Evolutionary conservation across 2,329 filamentous ascomycete species (phyloP).

Genomic region (Fusarium luffae): DNA sequence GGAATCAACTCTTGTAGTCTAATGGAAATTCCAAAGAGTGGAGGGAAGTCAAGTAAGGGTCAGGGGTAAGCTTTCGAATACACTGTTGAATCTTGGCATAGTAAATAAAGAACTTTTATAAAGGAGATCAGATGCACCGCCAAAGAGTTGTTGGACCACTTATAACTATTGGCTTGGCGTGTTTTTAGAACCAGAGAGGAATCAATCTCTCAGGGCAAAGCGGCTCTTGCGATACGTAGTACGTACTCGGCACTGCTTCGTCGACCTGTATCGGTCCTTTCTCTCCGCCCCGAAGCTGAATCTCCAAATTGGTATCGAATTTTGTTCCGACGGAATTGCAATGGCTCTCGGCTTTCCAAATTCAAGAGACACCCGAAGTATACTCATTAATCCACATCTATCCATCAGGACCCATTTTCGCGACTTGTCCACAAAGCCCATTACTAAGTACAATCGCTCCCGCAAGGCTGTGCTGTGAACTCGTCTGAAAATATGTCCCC

Average conservation of each 20-base stretch:
- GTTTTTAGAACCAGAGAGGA: background rate
- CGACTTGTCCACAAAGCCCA: no score
- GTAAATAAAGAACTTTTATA: background rate
- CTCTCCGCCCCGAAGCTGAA: no score
- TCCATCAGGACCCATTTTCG: no score
- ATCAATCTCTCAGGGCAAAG: accelerated
- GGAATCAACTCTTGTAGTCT: background rate
- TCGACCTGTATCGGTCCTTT: background rate
- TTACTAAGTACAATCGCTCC: no score
- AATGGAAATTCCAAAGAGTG: accelerated
- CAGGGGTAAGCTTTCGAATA: accelerated
- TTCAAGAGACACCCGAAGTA: no score
- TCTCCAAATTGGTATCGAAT: no score
- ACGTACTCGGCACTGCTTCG: background rate
- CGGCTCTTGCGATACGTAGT: no score
- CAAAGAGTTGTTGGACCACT: background rate
- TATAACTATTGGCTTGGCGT: background rate
- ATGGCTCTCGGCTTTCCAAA: no score
- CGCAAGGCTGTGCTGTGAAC: no score
- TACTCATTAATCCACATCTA: no score
- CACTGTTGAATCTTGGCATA: background rate
- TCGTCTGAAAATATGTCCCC: no score
- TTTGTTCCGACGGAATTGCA: no score
- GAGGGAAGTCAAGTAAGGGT: background rate
- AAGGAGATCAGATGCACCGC: accelerated